These are phyloP conservation scores for Pontederia crassipes DNA, from an alignment of 176 grass and related monocot species.

Conservation along the genomic window DNA sequence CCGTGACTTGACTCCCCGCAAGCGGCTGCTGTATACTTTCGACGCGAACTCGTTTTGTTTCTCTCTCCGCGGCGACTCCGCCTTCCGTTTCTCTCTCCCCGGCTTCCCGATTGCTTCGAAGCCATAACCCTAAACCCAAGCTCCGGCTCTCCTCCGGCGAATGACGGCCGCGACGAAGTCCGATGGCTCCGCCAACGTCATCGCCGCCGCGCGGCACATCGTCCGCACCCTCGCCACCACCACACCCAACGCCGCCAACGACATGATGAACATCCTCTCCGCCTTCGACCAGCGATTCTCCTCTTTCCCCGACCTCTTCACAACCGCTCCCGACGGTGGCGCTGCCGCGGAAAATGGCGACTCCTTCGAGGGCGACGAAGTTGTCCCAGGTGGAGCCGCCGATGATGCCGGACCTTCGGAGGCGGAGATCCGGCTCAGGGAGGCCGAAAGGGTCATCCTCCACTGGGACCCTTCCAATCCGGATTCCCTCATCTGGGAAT, in stretches of 20 bases:
- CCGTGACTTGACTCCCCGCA: too few relatives aligned
- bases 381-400: neutral
- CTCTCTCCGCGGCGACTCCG: neutral
- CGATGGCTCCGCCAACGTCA: constrained; percentile 82
- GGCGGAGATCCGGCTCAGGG: constrained; percentile 2
- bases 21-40: too few relatives aligned
- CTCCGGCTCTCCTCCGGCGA: constrained; percentile 1
- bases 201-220: constrained; percentile 68
- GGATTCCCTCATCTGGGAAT: constrained; percentile 27
- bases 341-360: neutral
- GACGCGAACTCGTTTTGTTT: constrained; percentile 6
- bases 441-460: constrained; percentile 9
- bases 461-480: constrained; percentile 40
- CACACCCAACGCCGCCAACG: constrained; percentile 70
- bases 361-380: constrained; percentile 26
- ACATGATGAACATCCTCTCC: constrained; percentile 93
- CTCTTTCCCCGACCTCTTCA: constrained; percentile 55
- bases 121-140: constrained; percentile 7
- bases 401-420: neutral
- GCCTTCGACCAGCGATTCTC: constrained; percentile 77
- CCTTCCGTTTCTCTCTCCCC: neutral
- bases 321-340: constrained; percentile 4
- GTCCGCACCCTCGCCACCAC: constrained; percentile 78
- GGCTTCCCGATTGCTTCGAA: constrained; percentile 3
- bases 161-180: constrained; percentile 33